A percentile compares a stretch with the other conserved stretches of the same genome.
Conservation (phyloP, 169 alveolate genomes). For the Eimeria zaria region DNA sequence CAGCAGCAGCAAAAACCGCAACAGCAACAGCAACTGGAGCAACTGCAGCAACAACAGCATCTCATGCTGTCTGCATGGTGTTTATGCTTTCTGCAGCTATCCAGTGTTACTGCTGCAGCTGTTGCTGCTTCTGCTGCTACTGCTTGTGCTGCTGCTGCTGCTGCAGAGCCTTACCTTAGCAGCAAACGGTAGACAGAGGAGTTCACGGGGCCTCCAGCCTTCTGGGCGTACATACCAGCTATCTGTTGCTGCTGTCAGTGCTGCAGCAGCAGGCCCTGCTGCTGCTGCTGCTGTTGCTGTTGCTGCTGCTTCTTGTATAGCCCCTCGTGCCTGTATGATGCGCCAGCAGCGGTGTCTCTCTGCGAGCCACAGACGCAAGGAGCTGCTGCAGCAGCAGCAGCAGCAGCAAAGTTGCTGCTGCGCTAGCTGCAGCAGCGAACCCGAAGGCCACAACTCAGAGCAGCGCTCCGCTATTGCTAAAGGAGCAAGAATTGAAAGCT, state of each 20-base stretch:
- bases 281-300: conserved; percentile 31
- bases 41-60: too few species aligned
- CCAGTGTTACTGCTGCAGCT: not conserved
- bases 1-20: not conserved
- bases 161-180: conserved; percentile 32
- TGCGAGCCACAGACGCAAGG: conserved; percentile 30
- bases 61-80: too few species aligned
- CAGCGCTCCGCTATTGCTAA: conserved; percentile 56
- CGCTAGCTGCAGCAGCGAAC: conserved; percentile 41
- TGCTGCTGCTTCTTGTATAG: conserved; percentile 47
- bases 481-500: conserved; percentile 26
- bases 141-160: conserved; percentile 21
- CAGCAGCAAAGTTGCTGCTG: conserved; percentile 70
- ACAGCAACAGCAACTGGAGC: not conserved
- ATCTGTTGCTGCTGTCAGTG: conserved; percentile 11
- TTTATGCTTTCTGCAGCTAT: not conserved
- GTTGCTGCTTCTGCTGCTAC: conserved; percentile 1
- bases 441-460: conserved; percentile 46
- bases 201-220: conserved; percentile 45
- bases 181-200: conserved; percentile 18
- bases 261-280: not conserved
- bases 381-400: too few species aligned
- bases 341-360: conserved; percentile 50
- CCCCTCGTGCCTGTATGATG: not conserved
- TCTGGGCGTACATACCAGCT: conserved; percentile 10